Percentiles rank a stretch among this genome's conserved stretches.
phyloP scores from a whole-genome alignment of 805 yeast genomes.

The Metschnikowia lachancei region DNA sequence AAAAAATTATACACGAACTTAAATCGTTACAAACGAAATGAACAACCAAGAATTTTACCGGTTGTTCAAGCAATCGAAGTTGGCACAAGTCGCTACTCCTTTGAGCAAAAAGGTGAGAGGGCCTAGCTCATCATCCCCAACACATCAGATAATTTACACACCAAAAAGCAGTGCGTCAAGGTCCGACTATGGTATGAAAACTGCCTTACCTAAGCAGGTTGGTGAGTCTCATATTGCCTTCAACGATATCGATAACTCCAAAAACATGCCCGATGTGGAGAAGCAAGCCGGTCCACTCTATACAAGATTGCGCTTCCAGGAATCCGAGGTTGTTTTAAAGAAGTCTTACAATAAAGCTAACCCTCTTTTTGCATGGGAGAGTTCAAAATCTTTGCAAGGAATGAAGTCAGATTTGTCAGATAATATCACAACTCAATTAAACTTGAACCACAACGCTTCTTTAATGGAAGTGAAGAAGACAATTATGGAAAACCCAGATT shows the following conservation, averaged over 20 bases:
- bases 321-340: conserved; percentile 54
- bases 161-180: conserved; percentile 60
- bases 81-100: conserved; percentile 47
- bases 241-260: conserved; percentile 65
- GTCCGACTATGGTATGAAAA: conserved; percentile 76
- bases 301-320: conserved; percentile 65
- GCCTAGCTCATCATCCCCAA: conserved; percentile 43
- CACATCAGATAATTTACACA: conserved; percentile 72
- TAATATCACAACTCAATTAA: conserved; percentile 31
- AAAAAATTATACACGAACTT: conserved; percentile 1
- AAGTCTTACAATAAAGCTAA: conserved; percentile 31
- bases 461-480: conserved; percentile 29
- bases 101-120: conserved; percentile 32
- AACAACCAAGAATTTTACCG: conserved; percentile 18
- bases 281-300: conserved; percentile 56
- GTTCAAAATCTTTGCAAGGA: conserved; percentile 21
- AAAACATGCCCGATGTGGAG: conserved; percentile 70
- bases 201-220: conserved; percentile 61
- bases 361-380: conserved; percentile 42
- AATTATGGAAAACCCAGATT: conserved; percentile 40
- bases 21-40: conserved; percentile 9
- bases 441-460: conserved; percentile 29
- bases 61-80: conserved; percentile 40
- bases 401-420: conserved; percentile 21
- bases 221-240: conserved; percentile 58